Conservation (phyloP, 1,284 basidiomycete genomes). For the Ceratobasidium theobromae region DNA sequence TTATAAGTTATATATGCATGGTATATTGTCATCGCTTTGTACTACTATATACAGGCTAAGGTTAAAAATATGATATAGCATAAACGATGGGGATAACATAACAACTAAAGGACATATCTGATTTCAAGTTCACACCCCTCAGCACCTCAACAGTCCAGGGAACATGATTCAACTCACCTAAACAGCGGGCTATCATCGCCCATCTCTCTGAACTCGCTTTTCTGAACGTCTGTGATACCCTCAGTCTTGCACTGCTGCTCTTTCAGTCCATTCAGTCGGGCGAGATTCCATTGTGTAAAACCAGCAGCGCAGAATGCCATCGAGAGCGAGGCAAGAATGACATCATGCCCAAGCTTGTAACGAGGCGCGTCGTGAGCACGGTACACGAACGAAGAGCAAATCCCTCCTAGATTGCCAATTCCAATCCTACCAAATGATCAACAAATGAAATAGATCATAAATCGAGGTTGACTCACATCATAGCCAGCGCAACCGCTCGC, state of each 20-base stretch:
- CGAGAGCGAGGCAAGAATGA: slow-evolving; percentile 52
- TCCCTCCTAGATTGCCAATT: slow-evolving; percentile 43
- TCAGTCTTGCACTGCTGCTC: slow-evolving; percentile 45
- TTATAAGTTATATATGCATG: too few species aligned
- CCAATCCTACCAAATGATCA: too few species aligned
- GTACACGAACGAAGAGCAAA: slow-evolving; percentile 51
- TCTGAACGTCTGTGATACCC: slow-evolving; percentile 45
- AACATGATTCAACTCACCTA: too few species aligned
- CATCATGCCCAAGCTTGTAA: slow-evolving; percentile 54
- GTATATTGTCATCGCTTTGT: too few species aligned
- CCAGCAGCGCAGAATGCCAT: slow-evolving; percentile 36
- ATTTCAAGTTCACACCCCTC: too few species aligned
- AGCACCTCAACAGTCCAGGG: too few species aligned
- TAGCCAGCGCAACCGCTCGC: slow-evolving; percentile 54
- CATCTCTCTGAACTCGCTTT: slow-evolving; percentile 47
- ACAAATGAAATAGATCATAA: too few species aligned
- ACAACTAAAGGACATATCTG: too few species aligned
- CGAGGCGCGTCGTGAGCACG: slow-evolving; percentile 45
- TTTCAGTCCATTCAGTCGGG: slow-evolving; percentile 48
- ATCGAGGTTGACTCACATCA: too few species aligned
- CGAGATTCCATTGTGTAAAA: background rate
- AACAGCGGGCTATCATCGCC: slow-evolving; percentile 55
- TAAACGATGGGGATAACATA: too few species aligned
- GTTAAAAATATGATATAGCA: too few species aligned
- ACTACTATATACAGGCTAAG: too few species aligned